Base-by-base conservation (phyloP, 2,329 filamentous ascomycete species). In the Lachnellula subtilissima region DNA sequence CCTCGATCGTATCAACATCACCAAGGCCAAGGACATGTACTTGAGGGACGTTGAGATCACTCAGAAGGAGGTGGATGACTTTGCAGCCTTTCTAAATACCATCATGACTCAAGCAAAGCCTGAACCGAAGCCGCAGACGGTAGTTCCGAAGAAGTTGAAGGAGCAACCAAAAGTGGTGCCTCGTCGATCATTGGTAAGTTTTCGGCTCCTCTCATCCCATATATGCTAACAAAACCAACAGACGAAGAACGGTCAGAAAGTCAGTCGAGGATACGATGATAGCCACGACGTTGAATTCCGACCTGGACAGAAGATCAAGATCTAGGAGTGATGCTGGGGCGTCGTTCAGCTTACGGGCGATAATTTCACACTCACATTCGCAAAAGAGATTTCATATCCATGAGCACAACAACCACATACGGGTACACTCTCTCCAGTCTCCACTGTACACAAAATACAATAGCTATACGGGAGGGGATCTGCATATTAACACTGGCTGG, bases 1-100 rank as follows among this genome's bases (percentile, higher is more conserved):
- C 32, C 23, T 65, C 2, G 48, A 61, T 15, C 56, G 55, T 19
- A 60, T 65, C 17, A 61, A 48, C 3, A 53, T 64, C n/a, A 35
- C 28, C 14, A 48, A 11, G 32, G 9, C 25, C 14, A 28, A 17
- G 9, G n/a, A 1, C 6, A 11, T 22, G 15, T 9, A 14, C 11
- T 8, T 48, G n/a, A 36, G 12, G 1, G 8, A 14, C 6, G 6
- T 5, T 19, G 35, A 32, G 19, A 12, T 58, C 12, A 45, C 42
- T 4, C 17, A 42, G 17, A 42, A 12, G 5, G 56, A 61, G 32
- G 17, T 54, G 1, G 19, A 55, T 2, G 36, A 40, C 4, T 55
- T 63, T 19, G 35, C 54, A 47, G 28, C 36, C 12, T 59, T 58
- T 23, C 40, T 61, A 5, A 61, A 61, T 36, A 37, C 32, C n/a